These are phyloP conservation scores for Pezicula radicicola DNA, from an alignment of 2,329 filamentous ascomycete species.

Conservation along the genomic window DNA sequence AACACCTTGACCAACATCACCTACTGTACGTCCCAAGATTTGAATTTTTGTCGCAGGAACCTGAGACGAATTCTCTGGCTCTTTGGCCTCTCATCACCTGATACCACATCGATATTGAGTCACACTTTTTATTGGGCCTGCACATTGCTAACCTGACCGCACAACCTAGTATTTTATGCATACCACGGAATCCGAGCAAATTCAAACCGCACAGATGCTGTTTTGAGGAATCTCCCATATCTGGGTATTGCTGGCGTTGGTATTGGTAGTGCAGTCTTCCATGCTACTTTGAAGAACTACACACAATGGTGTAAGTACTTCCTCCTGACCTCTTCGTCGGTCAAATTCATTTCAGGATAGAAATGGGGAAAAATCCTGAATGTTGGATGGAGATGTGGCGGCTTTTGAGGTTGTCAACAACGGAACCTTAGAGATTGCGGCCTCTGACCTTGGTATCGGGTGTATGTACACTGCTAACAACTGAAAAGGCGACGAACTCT, in stretches of 20 bases:
- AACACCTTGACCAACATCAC: conserved; percentile 49
- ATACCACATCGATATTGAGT: conserved; percentile 9
- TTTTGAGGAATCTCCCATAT: conserved; percentile 33
- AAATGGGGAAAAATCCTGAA: conserved; percentile 35
- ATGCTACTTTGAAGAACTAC: conserved; percentile 41
- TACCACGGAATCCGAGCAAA: conserved; percentile 26
- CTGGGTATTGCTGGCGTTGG: conserved; percentile 40
- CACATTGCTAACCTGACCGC: background rate
- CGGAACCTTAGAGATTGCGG: no score
- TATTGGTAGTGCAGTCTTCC: conserved; percentile 37
- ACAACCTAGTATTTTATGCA: conserved; percentile 22
- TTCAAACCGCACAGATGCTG: conserved; percentile 22
- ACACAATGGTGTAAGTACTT: conserved; percentile 38
- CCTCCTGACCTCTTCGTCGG: background rate
- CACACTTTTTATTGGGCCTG: background rate
- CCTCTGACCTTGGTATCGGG: no score
- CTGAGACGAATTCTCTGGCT: background rate
- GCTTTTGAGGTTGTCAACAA: no score
- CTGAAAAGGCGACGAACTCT: conserved; percentile 45
- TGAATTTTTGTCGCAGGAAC: conserved; percentile 2
- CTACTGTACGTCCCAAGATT: conserved; percentile 36
- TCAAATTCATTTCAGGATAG: background rate
- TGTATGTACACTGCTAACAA: background rate
- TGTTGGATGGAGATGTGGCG: conserved; percentile 29
- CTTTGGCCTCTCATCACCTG: conserved; percentile 2